phyloP scores from a whole-genome alignment of 768 basidiomycete species.

The Boletus rex-veris region DNA sequence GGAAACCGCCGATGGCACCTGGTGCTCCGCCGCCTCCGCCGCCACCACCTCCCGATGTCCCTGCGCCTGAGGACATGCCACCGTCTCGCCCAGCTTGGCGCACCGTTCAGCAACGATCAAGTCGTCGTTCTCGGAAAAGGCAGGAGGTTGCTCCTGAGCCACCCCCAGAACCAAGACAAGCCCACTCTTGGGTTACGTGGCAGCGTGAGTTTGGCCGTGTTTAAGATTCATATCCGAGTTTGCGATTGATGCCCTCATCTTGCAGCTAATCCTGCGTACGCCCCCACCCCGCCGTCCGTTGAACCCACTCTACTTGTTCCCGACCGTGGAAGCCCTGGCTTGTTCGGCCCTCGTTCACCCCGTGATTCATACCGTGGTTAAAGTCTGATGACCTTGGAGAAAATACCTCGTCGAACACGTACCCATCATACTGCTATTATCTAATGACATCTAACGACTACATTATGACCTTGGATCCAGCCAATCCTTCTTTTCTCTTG shows the following conservation, averaged over 20 bases:
- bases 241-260: constrained; percentile 5
- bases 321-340: constrained; percentile 53
- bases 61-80: constrained; percentile 42
- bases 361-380: constrained; percentile 34
- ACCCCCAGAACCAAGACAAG: constrained; percentile 38
- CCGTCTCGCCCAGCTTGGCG: constrained; percentile 62
- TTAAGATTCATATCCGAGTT: constrained; percentile 4
- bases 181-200: constrained; percentile 62
- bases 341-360: constrained; percentile 79
- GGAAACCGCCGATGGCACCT: constrained; percentile 42
- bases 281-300: constrained; percentile 58
- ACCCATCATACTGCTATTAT: neutral
- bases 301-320: constrained; percentile 62
- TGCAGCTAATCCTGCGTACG: constrained; percentile 55
- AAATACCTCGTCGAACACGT: neutral
- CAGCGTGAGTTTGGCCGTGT: constrained; percentile 48
- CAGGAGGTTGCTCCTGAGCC: constrained; percentile 34
- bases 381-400: neutral
- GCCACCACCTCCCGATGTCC: constrained; percentile 41
- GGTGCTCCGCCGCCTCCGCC: constrained; percentile 43
- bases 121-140: constrained; percentile 44
- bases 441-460: constrained; percentile 20
- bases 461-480: constrained; percentile 13
- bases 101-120: constrained; percentile 38
- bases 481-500: neutral